Evolutionary conservation across 345 rosid species (phyloP).

Genomic region (Arabis alpina): DNA sequence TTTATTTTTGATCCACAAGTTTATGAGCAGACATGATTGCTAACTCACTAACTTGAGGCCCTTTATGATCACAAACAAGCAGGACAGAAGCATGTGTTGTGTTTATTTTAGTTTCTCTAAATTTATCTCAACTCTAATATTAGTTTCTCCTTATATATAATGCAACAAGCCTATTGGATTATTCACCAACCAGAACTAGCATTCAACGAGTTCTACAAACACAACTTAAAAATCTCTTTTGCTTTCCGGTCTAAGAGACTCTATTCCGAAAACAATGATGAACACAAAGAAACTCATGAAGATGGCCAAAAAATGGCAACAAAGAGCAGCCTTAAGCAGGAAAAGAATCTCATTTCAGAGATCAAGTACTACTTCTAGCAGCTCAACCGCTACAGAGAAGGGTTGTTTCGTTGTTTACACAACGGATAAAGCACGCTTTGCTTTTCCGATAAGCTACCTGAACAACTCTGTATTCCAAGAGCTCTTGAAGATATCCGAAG

Average conservation of each 20-base stretch:
- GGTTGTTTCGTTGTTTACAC: conserved; percentile 52
- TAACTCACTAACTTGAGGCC: too few relatives aligned
- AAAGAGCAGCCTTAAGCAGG: conserved; percentile 28
- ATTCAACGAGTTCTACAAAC: not conserved
- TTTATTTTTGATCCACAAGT: too few relatives aligned
- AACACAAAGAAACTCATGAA: conserved; percentile 17
- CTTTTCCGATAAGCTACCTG: conserved; percentile 38
- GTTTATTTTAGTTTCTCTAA: too few relatives aligned
- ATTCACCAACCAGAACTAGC: not conserved
- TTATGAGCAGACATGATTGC: too few relatives aligned
- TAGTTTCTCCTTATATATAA: not conserved
- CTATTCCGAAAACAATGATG: not conserved
- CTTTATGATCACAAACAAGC: too few relatives aligned
- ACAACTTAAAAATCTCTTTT: not conserved
- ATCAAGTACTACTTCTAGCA: not conserved
- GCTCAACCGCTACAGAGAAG: conserved; percentile 19
- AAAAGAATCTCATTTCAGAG: conserved; percentile 35
- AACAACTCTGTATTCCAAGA: conserved; percentile 40
- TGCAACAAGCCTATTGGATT: not conserved
- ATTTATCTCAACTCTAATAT: too few relatives aligned
- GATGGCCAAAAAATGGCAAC: conserved; percentile 41
- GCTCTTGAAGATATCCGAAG: conserved; percentile 48
- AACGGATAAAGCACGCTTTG: conserved; percentile 28
- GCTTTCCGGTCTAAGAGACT: not conserved
- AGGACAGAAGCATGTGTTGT: too few relatives aligned